Evolutionary conservation across 78 protist genomes (phyloP), one percentile per base, ranked within the genome.

Genomic region (slime mould (Dictyostelium discoideum)): DNA sequence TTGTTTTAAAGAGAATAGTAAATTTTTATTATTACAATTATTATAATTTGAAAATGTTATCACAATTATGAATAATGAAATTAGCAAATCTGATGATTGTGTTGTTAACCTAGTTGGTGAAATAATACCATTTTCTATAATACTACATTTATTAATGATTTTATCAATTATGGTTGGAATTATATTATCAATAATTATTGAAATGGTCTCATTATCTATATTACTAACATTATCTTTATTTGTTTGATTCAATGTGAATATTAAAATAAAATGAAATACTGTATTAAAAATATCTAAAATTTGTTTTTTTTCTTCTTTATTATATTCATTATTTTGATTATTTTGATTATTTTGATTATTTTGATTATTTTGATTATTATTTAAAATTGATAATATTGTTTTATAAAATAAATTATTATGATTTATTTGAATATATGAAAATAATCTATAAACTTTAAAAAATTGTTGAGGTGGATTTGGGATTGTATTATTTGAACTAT

Each of bases 61-160:
- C 6, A 24, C 16, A 3, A 39, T 16, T 6, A 26, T n/a, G 16
- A 48, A 22, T 80, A 46, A 11, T n/a, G 60, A 39, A 6, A 80
- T 10, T 9, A 46, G 14, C 16, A 42, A 24, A 80, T 80, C 85
- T 13, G 85, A 80, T 42, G 85, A 42, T 46, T 80, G 85, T 6
- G 85, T 46, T 80, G 85, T 39, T 42, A 80, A 14, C 54, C 85
- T 80, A 26, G 85, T 80, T 22, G 85, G 85, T 26, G 54, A 40
- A 2, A 24, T 48, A 10, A 20, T 24, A 7, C 24, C 24, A 37
- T 80, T 22, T 13, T 32, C 40, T 40, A 24, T 3, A 8, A 24
- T 80, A 46, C 22, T 46, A 24, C 40, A 46, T 22, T 40, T 80
- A 39, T 26, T 80, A 16, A 46, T 22, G 20, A 80, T n/a, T 40